phyloP scores from a whole-genome alignment of 345 rosid species.

The Linum trigynum region DNA sequence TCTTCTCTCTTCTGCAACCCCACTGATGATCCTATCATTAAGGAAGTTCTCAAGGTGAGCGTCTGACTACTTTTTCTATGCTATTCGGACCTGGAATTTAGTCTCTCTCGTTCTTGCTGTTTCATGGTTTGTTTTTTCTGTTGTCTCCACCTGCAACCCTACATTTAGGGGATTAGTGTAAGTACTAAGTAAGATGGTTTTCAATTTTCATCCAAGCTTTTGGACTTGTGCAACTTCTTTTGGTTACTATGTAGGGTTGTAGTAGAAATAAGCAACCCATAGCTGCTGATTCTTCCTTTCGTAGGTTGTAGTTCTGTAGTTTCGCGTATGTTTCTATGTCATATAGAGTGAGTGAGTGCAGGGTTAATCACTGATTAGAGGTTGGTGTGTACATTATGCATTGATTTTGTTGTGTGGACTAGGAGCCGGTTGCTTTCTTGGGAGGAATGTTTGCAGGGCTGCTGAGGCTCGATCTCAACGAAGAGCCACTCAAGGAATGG shows the following conservation, averaged over 20 bases:
- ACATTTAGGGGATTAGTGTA: not conserved
- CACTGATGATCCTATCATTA: constrained; percentile 38
- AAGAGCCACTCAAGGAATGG: constrained; percentile 70
- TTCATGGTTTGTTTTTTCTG: not conserved
- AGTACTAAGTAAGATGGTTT: too few relatives aligned
- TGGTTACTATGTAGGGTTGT: too few relatives aligned
- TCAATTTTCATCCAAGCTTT: too few relatives aligned
- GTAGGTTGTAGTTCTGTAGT: too few relatives aligned
- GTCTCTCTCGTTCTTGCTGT: not conserved
- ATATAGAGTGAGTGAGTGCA: too few relatives aligned
- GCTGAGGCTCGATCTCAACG: constrained; percentile 54
- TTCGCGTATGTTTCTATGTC: too few relatives aligned
- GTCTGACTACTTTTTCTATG: not conserved
- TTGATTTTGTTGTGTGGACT: not conserved
- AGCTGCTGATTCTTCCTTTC: too few relatives aligned
- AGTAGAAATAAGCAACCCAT: too few relatives aligned
- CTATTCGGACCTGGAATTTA: not conserved
- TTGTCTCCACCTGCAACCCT: not conserved
- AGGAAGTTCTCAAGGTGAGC: constrained; percentile 43
- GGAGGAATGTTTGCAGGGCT: constrained; percentile 65
- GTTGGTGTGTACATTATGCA: too few relatives aligned
- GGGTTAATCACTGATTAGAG: too few relatives aligned
- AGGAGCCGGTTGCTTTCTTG: constrained; percentile 66
- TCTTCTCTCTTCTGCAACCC: constrained; percentile 24
- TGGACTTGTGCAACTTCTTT: too few relatives aligned